phyloP scores from a whole-genome alignment of 306 rosid species.

The Oxytropis ochrocephala region DNA sequence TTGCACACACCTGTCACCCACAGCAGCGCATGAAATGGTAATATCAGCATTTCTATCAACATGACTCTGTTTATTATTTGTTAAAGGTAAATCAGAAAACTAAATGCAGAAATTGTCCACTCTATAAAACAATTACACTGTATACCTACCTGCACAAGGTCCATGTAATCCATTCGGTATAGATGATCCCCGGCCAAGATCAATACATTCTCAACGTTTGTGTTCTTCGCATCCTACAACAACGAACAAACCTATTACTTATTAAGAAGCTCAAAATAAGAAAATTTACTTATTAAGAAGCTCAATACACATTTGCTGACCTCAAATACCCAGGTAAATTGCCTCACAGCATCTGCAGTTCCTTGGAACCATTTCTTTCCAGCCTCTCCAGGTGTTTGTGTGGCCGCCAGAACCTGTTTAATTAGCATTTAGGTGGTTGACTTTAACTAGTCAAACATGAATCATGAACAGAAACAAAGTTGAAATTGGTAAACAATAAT shows the following conservation, averaged over 20 bases:
- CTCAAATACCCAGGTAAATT: slow-evolving; percentile 93
- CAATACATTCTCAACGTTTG: slow-evolving; percentile 60
- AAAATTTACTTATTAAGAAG: neutral
- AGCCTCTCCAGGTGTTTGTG: slow-evolving; percentile 87
- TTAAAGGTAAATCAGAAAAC: slow-evolving; percentile 21
- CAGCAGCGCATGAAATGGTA: slow-evolving; percentile 70
- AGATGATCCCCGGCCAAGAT: slow-evolving; percentile 93
- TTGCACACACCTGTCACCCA: slow-evolving; percentile 52
- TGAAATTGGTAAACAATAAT: neutral
- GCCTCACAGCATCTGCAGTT: slow-evolving; percentile 98
- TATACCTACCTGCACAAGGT: slow-evolving; percentile 85
- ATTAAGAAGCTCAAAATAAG: neutral
- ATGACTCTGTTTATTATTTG: slow-evolving; percentile 55
- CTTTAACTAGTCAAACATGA: neutral
- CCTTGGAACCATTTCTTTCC: slow-evolving; percentile 98
- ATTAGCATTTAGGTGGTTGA: slow-evolving; percentile 22
- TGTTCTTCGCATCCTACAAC: slow-evolving; percentile 76
- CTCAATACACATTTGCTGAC: slow-evolving; percentile 31
- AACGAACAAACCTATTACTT: slow-evolving; percentile 3
- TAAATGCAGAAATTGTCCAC: neutral
- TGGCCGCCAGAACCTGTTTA: slow-evolving; percentile 93
- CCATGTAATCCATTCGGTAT: slow-evolving; percentile 93
- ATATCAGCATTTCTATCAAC: slow-evolving; percentile 71
- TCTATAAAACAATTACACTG: neutral
- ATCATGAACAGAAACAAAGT: slow-evolving; percentile 10